Evolutionary conservation across 2,329 filamentous ascomycete species (phyloP).

Genomic region (Diaporthe sp.): DNA sequence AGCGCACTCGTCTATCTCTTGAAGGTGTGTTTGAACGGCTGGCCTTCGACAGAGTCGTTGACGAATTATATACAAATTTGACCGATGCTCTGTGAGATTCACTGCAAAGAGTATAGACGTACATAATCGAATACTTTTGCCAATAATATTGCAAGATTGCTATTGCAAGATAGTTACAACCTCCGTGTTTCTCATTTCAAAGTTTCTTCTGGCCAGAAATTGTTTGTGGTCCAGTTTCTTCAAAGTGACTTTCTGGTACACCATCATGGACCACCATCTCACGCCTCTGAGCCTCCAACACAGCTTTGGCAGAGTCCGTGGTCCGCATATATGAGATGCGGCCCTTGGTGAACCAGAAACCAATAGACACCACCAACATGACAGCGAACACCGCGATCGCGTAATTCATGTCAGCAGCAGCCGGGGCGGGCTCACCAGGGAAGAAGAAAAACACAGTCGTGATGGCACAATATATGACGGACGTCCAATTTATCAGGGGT

Average conservation of each 20-base stretch:
- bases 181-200: not conserved
- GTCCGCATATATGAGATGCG: slow-evolving; percentile 52
- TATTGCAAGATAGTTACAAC: not conserved
- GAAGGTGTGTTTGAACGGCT: too few relatives aligned
- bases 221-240: not conserved
- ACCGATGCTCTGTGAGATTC: not conserved
- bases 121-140: not conserved
- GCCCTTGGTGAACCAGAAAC: slow-evolving; percentile 64
- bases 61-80: not conserved
- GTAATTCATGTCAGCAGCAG: slow-evolving; percentile 66
- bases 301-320: slow-evolving; percentile 39
- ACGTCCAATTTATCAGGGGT: slow-evolving; percentile 59
- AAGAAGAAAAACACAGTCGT: slow-evolving; percentile 70
- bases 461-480: slow-evolving; percentile 63
- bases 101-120: not conserved
- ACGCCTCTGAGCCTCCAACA: slow-evolving; percentile 12
- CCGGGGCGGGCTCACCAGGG: slow-evolving; percentile 58
- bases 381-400: slow-evolving; percentile 69
- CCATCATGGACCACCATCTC: slow-evolving; percentile 32
- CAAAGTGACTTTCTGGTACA: not conserved
- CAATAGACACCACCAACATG: slow-evolving; percentile 63
- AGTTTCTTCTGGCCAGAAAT: not conserved
- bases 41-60: not conserved
- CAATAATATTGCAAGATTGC: not conserved
- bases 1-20: not conserved